These are phyloP conservation scores for Aspergillus mulundensis DNA, from an alignment of 495 filamentous ascomycete genomes.

Conservation along the genomic window DNA sequence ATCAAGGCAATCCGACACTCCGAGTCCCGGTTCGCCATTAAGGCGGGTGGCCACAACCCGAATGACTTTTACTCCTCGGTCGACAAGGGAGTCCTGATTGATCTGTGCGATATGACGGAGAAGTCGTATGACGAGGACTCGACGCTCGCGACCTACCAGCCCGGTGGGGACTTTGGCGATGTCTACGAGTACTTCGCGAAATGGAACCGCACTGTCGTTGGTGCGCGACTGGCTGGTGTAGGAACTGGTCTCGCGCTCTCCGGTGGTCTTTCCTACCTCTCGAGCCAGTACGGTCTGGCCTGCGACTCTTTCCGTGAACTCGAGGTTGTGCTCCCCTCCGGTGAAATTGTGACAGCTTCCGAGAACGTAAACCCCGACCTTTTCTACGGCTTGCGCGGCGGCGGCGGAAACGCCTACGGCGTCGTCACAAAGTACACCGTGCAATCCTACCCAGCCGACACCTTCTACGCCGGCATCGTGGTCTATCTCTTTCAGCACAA, in stretches of 20 bases:
- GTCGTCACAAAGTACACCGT: constrained; percentile 13
- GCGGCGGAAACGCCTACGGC: constrained; percentile 11
- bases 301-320: constrained; percentile 14
- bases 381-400: constrained; percentile 10
- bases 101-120: constrained; percentile 1
- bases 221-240: constrained; percentile 7
- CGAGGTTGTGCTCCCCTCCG: constrained; percentile 9
- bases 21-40: constrained; percentile 9
- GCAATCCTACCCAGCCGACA: constrained; percentile 6
- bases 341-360: constrained; percentile 4
- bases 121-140: not conserved
- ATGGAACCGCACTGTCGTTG: constrained; percentile 11
- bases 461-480: constrained; percentile 9
- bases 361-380: constrained; percentile 2
- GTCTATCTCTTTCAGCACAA: constrained; percentile 12
- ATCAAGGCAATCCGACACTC: constrained; percentile 3
- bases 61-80: constrained; percentile 12
- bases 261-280: constrained; percentile 11
- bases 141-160: constrained; percentile 7
- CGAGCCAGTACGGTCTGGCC: constrained; percentile 9
- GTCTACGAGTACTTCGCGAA: constrained; percentile 6
- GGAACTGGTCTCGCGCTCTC: constrained; percentile 9
- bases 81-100: constrained; percentile 10
- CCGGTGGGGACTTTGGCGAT: constrained; percentile 8
- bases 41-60: constrained; percentile 11